These are phyloP conservation scores for Lepidium aucheri DNA, from an alignment of 345 rosid species.

Conservation along the genomic window DNA sequence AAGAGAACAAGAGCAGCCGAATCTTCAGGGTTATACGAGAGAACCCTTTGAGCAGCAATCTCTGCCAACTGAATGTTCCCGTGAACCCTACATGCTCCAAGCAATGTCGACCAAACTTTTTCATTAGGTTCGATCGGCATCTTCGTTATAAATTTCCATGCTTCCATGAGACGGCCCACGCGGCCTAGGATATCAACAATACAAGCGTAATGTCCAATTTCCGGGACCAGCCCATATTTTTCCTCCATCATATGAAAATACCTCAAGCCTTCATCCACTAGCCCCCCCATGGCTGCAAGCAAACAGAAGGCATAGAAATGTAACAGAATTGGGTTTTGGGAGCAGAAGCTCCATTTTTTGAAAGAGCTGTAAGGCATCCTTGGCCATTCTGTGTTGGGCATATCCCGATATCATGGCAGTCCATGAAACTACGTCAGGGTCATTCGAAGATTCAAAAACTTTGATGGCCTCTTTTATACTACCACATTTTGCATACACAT, in stretches of 20 bases:
- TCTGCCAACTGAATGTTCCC: constrained; percentile 43
- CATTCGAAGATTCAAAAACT: constrained; percentile 28
- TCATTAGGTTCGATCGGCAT: constrained; percentile 44
- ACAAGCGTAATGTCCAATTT: constrained; percentile 56
- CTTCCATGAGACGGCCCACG: constrained; percentile 45
- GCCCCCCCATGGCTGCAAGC: constrained; percentile 65
- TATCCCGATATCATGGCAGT: constrained; percentile 50
- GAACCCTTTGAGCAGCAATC: constrained; percentile 41
- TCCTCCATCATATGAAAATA: constrained; percentile 37
- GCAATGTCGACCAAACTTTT: constrained; percentile 51
- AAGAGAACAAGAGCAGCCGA: constrained; percentile 46
- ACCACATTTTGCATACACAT: constrained; percentile 65
- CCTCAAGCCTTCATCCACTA: constrained; percentile 44
- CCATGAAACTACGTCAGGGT: constrained; percentile 47
- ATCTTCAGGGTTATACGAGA: constrained; percentile 30
- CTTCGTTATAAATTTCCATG: constrained; percentile 36
- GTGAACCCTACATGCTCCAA: constrained; percentile 54
- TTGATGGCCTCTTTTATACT: constrained; percentile 37
- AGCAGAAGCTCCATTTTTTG: constrained; percentile 26
- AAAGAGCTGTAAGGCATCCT: constrained; percentile 39
- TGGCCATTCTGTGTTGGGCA: constrained; percentile 49
- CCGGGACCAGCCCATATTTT: constrained; percentile 30
- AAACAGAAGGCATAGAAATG: constrained; percentile 46
- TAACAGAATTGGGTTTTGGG: constrained; percentile 46
- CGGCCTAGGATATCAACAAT: constrained; percentile 63